Conservation (phyloP, 192 early-diverging fungal genomes). For the Backusella mclennaniae region DNA sequence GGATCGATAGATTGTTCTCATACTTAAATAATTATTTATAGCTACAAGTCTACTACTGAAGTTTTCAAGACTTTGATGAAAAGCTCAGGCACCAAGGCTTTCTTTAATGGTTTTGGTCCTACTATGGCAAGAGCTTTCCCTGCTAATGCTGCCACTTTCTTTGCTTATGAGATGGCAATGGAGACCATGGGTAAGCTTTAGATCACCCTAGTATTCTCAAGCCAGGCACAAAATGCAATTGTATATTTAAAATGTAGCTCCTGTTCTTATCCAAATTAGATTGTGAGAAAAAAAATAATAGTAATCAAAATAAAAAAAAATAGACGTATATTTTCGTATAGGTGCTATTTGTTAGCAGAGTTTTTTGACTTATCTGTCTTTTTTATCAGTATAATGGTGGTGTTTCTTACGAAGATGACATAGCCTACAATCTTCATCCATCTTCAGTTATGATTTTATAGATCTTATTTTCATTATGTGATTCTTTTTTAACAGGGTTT, state of each 20-base stretch:
- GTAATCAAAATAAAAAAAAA: neutral
- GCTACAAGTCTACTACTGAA: conserved; percentile 25
- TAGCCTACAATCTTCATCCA: neutral
- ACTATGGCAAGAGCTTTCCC: conserved; percentile 82
- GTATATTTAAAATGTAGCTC: neutral
- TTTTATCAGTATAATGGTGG: neutral
- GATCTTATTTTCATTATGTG: neutral
- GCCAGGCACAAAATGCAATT: neutral
- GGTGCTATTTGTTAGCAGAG: neutral
- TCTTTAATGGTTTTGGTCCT: conserved; percentile 82
- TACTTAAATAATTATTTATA: neutral
- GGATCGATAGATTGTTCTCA: neutral
- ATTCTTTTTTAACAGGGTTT: neutral
- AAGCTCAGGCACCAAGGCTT: conserved; percentile 56
- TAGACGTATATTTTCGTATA: neutral
- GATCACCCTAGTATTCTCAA: neutral
- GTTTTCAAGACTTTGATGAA: conserved; percentile 48
- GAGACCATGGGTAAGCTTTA: conserved; percentile 29
- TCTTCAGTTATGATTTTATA: no score
- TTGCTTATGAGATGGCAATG: conserved; percentile 67
- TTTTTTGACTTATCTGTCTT: neutral
- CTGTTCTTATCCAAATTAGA: neutral
- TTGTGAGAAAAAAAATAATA: conserved; percentile 5
- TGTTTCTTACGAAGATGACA: neutral
- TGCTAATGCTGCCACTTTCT: conserved; percentile 83